Percentiles rank a stretch among this genome's conserved stretches.
Conservation (phyloP, 306 rosid genomes). For the Luffa acutangula region DNA sequence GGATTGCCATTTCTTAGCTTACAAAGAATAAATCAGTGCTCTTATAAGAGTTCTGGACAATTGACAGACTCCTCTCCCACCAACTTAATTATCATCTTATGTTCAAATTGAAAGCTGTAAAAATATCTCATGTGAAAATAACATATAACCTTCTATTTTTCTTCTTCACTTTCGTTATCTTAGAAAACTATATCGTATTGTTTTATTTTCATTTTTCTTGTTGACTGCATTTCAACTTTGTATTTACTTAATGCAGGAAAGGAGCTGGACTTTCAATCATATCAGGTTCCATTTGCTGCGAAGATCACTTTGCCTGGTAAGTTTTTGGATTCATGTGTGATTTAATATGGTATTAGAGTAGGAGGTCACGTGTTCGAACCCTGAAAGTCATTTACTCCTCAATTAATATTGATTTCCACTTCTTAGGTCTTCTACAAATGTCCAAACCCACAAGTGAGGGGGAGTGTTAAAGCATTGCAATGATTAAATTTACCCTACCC, state of each 20-base stretch:
- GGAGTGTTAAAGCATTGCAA: too few relatives aligned
- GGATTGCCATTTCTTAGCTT: neutral
- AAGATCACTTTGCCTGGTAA: slow-evolving; percentile 74
- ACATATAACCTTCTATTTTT: neutral
- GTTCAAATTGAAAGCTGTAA: neutral
- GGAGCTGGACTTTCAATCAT: slow-evolving; percentile 57
- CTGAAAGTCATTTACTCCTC: too few relatives aligned
- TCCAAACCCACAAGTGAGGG: too few relatives aligned
- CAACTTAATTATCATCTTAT: neutral
- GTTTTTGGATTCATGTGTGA: too few relatives aligned
- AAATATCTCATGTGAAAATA: neutral
- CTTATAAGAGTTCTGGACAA: neutral
- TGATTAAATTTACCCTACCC: too few relatives aligned
- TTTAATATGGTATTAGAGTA: too few relatives aligned
- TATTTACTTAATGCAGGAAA: slow-evolving; percentile 45
- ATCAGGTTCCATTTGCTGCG: slow-evolving; percentile 76
- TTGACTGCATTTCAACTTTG: neutral
- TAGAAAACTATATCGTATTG: neutral
- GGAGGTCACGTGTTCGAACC: too few relatives aligned
- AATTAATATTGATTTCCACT: too few relatives aligned
- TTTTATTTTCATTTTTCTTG: neutral
- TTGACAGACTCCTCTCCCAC: neutral
- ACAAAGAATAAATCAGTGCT: neutral
- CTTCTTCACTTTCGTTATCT: neutral
- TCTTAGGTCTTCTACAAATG: too few relatives aligned